A percentile compares a stretch with the other conserved stretches of the same genome.
Evolutionary conservation across 2,329 filamentous ascomycete species (phyloP).

Genomic region (Paracoccidioides lutzii): DNA sequence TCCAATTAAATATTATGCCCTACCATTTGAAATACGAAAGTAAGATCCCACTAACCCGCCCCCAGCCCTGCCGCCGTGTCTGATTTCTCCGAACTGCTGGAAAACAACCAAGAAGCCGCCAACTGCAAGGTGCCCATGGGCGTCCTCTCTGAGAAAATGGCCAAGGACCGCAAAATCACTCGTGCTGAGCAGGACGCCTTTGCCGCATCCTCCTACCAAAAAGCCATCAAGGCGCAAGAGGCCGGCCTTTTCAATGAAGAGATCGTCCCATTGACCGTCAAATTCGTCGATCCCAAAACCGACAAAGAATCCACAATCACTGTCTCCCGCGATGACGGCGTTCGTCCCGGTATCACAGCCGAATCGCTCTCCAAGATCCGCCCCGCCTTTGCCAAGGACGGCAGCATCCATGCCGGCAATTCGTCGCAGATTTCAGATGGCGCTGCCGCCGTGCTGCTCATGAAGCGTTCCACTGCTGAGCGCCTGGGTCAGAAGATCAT

Average conservation of each 20-base stretch:
- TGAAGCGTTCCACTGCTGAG: constrained; percentile 87
- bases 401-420: constrained; percentile 91
- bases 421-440: constrained; percentile 93
- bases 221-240: constrained; percentile 67
- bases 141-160: constrained; percentile 86
- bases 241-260: constrained; percentile 86
- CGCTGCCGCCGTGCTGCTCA: constrained; percentile 85
- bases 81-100: constrained; percentile 84
- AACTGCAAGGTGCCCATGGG: constrained; percentile 99
- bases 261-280: constrained; percentile 73
- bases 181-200: constrained; percentile 78
- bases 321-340: constrained; percentile 74
- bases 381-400: constrained; percentile 80
- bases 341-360: constrained; percentile 70
- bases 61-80: constrained; percentile 64
- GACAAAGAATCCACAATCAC: constrained; percentile 73
- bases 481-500: constrained; percentile 76
- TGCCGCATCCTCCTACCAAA: constrained; percentile 83
- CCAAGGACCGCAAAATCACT: constrained; percentile 62
- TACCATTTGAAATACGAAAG: neutral
- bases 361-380: constrained; percentile 86
- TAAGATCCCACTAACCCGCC: neutral
- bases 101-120: constrained; percentile 64
- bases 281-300: constrained; percentile 82
- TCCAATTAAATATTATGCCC: neutral